phyloP scores from a whole-genome alignment of 2,329 filamentous ascomycete species.

The Calonectria pseudoreteaudii region DNA sequence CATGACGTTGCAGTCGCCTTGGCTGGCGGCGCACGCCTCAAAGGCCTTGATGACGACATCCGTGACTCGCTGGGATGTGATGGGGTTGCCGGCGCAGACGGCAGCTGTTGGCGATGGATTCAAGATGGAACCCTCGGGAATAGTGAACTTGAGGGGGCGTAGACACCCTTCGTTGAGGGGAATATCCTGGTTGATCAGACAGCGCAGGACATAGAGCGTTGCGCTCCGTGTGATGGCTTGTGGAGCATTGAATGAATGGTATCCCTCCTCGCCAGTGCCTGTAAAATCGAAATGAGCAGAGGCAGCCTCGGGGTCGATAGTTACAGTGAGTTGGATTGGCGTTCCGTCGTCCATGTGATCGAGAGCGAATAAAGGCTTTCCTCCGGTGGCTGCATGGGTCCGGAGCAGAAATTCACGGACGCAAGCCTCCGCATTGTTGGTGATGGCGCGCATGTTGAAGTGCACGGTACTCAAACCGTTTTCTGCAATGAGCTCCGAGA shows the following conservation, averaged over 20 bases:
- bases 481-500: conserved; percentile 77
- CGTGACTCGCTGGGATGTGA: conserved; percentile 54
- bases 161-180: conserved; percentile 89
- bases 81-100: conserved; percentile 85
- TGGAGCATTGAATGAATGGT: conserved; percentile 49
- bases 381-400: conserved; percentile 27
- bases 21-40: conserved; percentile 79
- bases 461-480: conserved; percentile 79
- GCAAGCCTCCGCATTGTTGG: conserved; percentile 52
- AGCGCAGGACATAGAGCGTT: conserved; percentile 87
- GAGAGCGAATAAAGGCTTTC: conserved; percentile 15
- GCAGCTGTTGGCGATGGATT: conserved; percentile 70
- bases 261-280: conserved; percentile 46
- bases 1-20: conserved; percentile 85
- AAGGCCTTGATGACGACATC: conserved; percentile 72
- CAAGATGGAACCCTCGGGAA: conserved; percentile 79
- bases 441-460: conserved; percentile 61
- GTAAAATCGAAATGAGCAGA: conserved; percentile 74
- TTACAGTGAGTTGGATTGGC: conserved; percentile 79
- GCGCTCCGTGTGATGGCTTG: conserved; percentile 57
- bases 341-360: conserved; percentile 88
- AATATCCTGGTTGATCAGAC: conserved; percentile 83
- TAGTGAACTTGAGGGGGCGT: conserved; percentile 78
- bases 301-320: conserved; percentile 75
- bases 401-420: conserved; percentile 29